Percentiles rank a stretch among this genome's conserved stretches.
Evolutionary conservation across 2,329 filamentous ascomycete genomes (phyloP).

Genomic region (Diplodia seriata): DNA sequence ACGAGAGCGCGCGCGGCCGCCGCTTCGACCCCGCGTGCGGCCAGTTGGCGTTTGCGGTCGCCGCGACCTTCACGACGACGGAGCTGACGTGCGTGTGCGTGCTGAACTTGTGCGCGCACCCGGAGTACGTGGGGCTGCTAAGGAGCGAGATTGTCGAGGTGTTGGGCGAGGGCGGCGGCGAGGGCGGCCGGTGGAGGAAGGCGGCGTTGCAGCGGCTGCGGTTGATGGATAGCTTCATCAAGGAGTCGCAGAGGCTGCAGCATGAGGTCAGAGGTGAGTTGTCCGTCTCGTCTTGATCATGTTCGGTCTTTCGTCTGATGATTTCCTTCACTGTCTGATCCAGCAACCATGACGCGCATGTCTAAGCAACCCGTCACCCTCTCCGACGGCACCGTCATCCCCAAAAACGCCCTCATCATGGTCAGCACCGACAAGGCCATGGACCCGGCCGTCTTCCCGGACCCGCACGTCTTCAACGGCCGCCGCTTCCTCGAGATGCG

Average conservation of each 20-base stretch:
- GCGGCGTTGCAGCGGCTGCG: slow-evolving; percentile 27
- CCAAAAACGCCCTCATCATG: not conserved
- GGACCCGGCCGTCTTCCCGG: not conserved
- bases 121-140: slow-evolving; percentile 34
- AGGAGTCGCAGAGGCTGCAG: slow-evolving; percentile 28
- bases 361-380: not conserved
- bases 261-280: not conserved
- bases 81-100: not conserved
- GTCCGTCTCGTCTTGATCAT: not conserved
- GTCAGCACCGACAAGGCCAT: slow-evolving; percentile 2
- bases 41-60: slow-evolving; percentile 23
- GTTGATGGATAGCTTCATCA: slow-evolving; percentile 36
- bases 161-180: not conserved
- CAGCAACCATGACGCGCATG: not conserved
- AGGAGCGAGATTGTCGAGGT: slow-evolving; percentile 29
- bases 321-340: not conserved
- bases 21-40: not conserved
- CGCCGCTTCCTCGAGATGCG: slow-evolving; percentile 18
- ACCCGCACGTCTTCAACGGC: slow-evolving; percentile 2
- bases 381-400: slow-evolving; percentile 15
- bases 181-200: slow-evolving; percentile 1
- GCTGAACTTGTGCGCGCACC: slow-evolving; percentile 34
- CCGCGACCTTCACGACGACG: slow-evolving; percentile 34
- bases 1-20: not conserved
- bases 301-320: not conserved